These are phyloP conservation scores for Pochonia chlamydosporia DNA, from an alignment of 2,329 filamentous ascomycete genomes.

Conservation along the genomic window DNA sequence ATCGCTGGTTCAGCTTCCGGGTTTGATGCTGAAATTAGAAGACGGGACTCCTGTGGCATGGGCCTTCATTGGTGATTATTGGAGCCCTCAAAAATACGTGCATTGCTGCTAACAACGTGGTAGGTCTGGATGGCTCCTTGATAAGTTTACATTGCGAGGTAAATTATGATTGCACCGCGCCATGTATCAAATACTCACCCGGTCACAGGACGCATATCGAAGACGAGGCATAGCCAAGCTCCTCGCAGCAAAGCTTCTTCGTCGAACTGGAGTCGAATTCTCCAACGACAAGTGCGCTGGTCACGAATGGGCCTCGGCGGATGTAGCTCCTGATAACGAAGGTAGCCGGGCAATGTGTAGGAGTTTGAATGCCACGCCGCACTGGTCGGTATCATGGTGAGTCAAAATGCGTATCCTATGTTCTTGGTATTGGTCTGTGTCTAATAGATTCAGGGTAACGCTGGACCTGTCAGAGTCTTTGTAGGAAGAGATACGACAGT, in stretches of 20 bases:
- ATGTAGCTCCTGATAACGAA: conserved; percentile 56
- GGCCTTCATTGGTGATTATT: conserved; percentile 47
- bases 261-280: conserved; percentile 32
- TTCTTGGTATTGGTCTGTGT: not conserved
- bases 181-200: too few species aligned
- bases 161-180: not conserved
- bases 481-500: too few species aligned
- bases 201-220: conserved; percentile 43
- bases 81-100: not conserved
- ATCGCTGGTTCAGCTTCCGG: conserved; percentile 39
- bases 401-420: conserved; percentile 14
- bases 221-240: conserved; percentile 58
- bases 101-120: too few species aligned
- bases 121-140: conserved; percentile 56
- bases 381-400: conserved; percentile 57
- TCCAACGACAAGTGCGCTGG: conserved; percentile 29
- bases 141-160: conserved; percentile 56
- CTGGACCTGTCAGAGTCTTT: too few species aligned
- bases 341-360: conserved; percentile 57
- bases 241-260: conserved; percentile 52
- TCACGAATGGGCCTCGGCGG: conserved; percentile 53
- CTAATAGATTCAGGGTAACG: too few species aligned
- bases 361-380: conserved; percentile 50
- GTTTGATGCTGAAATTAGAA: conserved; percentile 36
- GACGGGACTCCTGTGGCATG: conserved; percentile 53